These are phyloP conservation scores for Pythium pyrilobum DNA, from an alignment of 352 stramenopile species.

Conservation along the genomic window DNA sequence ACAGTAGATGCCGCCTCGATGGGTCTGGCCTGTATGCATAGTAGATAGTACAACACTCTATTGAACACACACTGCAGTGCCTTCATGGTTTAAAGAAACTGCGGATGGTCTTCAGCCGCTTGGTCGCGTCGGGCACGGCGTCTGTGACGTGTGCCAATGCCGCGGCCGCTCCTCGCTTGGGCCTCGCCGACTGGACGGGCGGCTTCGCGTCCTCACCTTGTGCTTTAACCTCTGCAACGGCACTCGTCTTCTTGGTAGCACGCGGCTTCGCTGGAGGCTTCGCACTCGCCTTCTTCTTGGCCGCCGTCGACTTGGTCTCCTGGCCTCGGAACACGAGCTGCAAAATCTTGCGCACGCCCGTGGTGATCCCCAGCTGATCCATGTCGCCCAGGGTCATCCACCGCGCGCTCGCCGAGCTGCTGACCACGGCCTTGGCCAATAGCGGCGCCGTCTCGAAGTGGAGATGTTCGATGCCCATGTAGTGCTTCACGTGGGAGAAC, in stretches of 20 bases:
- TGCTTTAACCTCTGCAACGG: slow-evolving; percentile 3
- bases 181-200: neutral
- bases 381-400: slow-evolving; percentile 84
- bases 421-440: neutral
- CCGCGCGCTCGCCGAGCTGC: slow-evolving; percentile 16
- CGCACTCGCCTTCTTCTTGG: slow-evolving; percentile 1
- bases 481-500: slow-evolving; percentile 89
- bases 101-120: slow-evolving; percentile 51
- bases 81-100: slow-evolving; percentile 67
- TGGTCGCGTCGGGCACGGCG: slow-evolving; percentile 8
- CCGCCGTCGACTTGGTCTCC: neutral
- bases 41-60: too few relatives aligned
- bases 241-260: neutral
- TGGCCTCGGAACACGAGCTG: slow-evolving; percentile 32
- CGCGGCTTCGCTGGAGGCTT: slow-evolving; percentile 8
- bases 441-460: slow-evolving; percentile 38
- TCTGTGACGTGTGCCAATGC: slow-evolving; percentile 38
- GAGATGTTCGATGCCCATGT: slow-evolving; percentile 87
- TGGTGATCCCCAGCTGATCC: slow-evolving; percentile 77
- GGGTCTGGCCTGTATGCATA: neutral
- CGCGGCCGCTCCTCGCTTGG: slow-evolving; percentile 7
- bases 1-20: neutral
- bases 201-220: slow-evolving; percentile 1
- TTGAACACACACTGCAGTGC: slow-evolving; percentile 9
- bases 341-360: slow-evolving; percentile 85